phyloP scores from a whole-genome alignment of 1,284 basidiomycete genomes.

The Tilletia horrida region DNA sequence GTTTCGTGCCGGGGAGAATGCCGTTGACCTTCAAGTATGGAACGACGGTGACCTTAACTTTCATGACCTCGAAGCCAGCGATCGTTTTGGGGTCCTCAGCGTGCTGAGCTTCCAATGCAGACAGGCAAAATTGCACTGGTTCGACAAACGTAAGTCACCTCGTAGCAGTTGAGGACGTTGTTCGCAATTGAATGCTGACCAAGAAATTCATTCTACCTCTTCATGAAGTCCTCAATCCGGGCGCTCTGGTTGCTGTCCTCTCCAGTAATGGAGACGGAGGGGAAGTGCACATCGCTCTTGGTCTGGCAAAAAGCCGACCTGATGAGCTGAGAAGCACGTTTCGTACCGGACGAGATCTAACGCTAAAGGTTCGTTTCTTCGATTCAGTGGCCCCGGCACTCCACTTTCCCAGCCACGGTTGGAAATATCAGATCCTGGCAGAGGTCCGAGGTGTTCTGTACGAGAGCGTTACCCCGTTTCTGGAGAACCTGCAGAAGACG shows the following conservation, averaged over 20 bases:
- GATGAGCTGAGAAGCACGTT: conserved; percentile 40
- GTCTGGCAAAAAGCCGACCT: conserved; percentile 59
- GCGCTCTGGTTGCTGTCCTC: conserved; percentile 63
- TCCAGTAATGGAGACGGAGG: conserved; percentile 53
- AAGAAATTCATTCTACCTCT: conserved; percentile 55
- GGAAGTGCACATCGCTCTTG: conserved; percentile 59
- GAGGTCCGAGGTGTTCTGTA: conserved; percentile 66
- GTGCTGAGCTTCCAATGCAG: neutral
- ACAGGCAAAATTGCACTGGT: neutral
- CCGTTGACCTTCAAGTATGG: conserved; percentile 63
- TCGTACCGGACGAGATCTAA: neutral
- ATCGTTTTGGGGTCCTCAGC: neutral
- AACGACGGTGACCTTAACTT: conserved; percentile 59
- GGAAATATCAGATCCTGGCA: conserved; percentile 57
- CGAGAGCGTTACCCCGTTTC: conserved; percentile 65
- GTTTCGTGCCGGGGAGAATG: conserved; percentile 56
- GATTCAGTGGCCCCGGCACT: conserved; percentile 29
- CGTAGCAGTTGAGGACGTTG: neutral
- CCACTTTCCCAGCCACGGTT: conserved; percentile 62
- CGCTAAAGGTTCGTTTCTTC: neutral
- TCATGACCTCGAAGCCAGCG: conserved; percentile 54
- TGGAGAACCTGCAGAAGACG: conserved; percentile 60
- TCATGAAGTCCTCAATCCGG: conserved; percentile 61
- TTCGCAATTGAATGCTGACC: neutral
- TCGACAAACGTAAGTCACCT: neutral